Conservation (phyloP, 2,329 filamentous ascomycete genomes). For the Emericellopsis cladophorae region DNA sequence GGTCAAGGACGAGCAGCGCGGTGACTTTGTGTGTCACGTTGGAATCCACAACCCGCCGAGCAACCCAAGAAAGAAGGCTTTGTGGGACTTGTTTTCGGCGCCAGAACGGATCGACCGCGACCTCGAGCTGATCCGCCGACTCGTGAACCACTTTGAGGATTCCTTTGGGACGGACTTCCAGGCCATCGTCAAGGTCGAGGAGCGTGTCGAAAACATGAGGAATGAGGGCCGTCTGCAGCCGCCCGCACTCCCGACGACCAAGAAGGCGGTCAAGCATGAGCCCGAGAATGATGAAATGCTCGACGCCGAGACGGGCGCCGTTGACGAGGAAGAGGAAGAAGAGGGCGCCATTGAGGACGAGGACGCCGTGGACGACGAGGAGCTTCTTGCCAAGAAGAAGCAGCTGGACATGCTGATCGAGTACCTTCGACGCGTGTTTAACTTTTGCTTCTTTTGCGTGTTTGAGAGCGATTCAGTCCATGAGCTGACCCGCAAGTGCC, state of each 20-base stretch:
- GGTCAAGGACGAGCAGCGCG: constrained; percentile 84
- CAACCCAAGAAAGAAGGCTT: constrained; percentile 80
- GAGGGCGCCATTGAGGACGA: constrained; percentile 67
- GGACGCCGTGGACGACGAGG: constrained; percentile 80
- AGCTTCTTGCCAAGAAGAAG: constrained; percentile 87
- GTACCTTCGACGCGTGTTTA: constrained; percentile 91
- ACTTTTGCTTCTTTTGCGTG: constrained; percentile 99
- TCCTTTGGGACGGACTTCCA: constrained; percentile 70
- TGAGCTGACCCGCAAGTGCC: constrained; percentile 89
- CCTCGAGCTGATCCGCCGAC: constrained; percentile 65
- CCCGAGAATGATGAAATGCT: constrained; percentile 48
- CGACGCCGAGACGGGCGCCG: constrained; percentile 53
- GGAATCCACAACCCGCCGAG: constrained; percentile 85
- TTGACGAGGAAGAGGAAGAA: constrained; percentile 69
- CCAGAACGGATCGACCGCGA: constrained; percentile 91
- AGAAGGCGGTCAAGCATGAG: constrained; percentile 42
- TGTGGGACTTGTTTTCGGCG: constrained; percentile 93
- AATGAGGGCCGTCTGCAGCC: constrained; percentile 67
- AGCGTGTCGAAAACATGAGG: constrained; percentile 71
- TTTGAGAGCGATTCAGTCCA: constrained; percentile 97
- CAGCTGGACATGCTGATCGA: constrained; percentile 91
- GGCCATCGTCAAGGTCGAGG: constrained; percentile 69
- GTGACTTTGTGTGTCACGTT: constrained; percentile 95
- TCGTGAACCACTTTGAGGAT: constrained; percentile 74
- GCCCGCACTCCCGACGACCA: constrained; percentile 34